Base-by-base conservation (phyloP, 2,329 filamentous ascomycete species). In the Monilinia fructicola region DNA sequence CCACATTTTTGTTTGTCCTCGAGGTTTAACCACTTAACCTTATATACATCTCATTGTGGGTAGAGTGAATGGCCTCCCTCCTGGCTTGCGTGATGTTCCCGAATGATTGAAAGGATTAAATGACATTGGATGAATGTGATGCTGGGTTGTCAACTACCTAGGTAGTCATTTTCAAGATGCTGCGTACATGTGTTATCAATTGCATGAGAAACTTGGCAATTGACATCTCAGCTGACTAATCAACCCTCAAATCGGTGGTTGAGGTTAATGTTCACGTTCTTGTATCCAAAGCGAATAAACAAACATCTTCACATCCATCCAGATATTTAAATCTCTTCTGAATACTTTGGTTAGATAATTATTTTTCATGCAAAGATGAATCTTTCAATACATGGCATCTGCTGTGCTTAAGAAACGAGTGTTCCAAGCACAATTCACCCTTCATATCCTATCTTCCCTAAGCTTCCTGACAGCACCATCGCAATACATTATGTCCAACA, bases 151-250 rank as follows among this genome's bases (percentile, higher is more conserved):
- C 11, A 40, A 14, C 38, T 12, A 40, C 38, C 16, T 16, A 42
- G 14, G 4, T 42, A 42, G 16, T 35, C 31, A 42, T 42, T 42
- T 42, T 12, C 40, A 42, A 42, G 40, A 16, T 46, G 44, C 7
- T 46, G 44, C n/a, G n/a, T n/a, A n/a, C n/a, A n/a, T 46, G 44
- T 7, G 44, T n/a, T 46, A 21, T 46, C 44, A 46, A 46, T 6
- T 18, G 18, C n/a, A 14, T 9, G 40, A 18, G 11, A 44, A 44
- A 6, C 40, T 59, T 11, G 55, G 42, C 21, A 44, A n/a, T 35
- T 21, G 16, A n/a, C 16, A 16, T 9, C 11, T 46, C 40, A 53
- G 55, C 55, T 31, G 55, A 59, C 55, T 46, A 59, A 46, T 54
- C 26, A 2, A 54, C 21, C 21, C 2, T 18, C 18, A 2, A 5